Base-by-base conservation (phyloP, 352 stramenopile species). In the Phytophthora hibernalis region DNA sequence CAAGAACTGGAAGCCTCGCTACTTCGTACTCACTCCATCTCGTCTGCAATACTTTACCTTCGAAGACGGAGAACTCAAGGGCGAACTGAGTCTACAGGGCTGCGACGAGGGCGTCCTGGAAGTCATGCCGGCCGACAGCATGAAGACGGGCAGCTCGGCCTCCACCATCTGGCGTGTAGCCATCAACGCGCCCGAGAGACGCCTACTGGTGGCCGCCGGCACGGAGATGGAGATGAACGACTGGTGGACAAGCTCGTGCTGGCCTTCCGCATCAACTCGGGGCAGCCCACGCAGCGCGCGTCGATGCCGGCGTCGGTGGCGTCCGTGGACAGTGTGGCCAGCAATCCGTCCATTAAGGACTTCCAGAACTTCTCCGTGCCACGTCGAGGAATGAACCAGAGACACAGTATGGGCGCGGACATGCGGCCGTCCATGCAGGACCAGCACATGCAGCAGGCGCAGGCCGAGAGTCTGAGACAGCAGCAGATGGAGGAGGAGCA, bases 141-240 rank as follows among this genome's bases (percentile, higher is more conserved):
- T 87, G 73, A 93, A 92, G 66, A 92, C 79, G 0, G 81, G 85
- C 40, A 90, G 77, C 52, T 90, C 79, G 33, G 73, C 79, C 10
- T 83, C 83, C 1, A 88, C 85, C 8, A 93, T 95, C 68, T 95
- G 87, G 87, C 83, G 87, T 26, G 67, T 95, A 15, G 82, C 83
- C 9, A 79, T 95, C 58, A 89, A 91, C 58, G 78, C 82, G 26
- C 78, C 80, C 0, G 67, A 82, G 40, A 76, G 79, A 12, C 82
- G 85, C 0, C 61, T 93, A 48, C 62, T 95, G 13, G 73, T 95
- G 38, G 87, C 85, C 6, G 80, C 85, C 0, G 74, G 78, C 11
- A 91, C 87, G 15, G 85, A 95, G 56, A 90, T 90, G 61, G 87
- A 95, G 60, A 95, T 95, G 87, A 95, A 95, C 59, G 70, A 90